Evolutionary conservation across 768 basidiomycete genomes (phyloP), one percentile per base, ranked within the genome.

Genomic region (Botryobasidium botryosum): DNA sequence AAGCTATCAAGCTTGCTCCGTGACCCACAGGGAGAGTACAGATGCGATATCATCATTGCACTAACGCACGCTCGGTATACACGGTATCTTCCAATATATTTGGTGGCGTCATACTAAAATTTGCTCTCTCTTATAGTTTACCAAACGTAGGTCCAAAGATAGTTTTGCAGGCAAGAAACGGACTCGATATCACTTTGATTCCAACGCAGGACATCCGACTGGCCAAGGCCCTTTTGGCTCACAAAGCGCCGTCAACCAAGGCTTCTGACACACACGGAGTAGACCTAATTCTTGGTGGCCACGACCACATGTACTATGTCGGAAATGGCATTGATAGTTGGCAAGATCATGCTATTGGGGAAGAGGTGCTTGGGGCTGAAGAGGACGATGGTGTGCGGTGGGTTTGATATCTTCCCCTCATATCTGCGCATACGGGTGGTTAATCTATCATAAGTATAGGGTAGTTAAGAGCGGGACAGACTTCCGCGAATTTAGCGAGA

Each of bases 391-490:
- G 81, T 3, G 75, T 81, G 40, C 64, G 81, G 25, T 63, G 85
- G 17, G 66, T 81, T 21, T 5, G 4, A 5, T 36, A 15, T 33
- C 24, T n/a, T 3, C 4, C 7, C 20, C 5, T 8, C 31, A 17
- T 10, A 20, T 46, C 21, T 21, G 5, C 17, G 20, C 18, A 15
- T 7, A 5, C 25, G 18, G 38, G 15, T 32, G 17, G 36, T 17
- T 5, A 4, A 17, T 15, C 15, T 39, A 35, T 37, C 3, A 29
- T 26, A n/a, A 15, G 18, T 23, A 2, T 5, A 51, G 51, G 21
- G 51, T 63, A 17, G 64, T 88, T 48, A 91, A 91, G 61, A 87
- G 83, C 55, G 88, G 88, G 6, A 82, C 78, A 2, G 86, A 92
- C 61, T 92, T 92, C 56, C 72, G 81, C 29, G 86, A 91, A 50